Conservation (phyloP, 2,329 filamentous ascomycete genomes). For the Diaporthe citriasiana region DNA sequence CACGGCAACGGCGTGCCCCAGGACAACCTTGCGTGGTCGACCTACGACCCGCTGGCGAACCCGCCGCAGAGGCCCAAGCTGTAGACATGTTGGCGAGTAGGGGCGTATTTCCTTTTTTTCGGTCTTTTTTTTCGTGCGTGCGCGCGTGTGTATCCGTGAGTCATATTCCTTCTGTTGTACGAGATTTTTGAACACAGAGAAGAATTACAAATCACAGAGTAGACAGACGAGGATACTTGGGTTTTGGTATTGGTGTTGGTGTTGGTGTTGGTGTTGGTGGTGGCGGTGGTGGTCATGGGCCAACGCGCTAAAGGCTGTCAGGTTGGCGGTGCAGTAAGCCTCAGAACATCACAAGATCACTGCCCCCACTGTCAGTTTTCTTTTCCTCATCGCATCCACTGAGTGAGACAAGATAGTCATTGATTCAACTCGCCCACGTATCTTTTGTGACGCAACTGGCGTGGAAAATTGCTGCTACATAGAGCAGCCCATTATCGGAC, state of each 20-base stretch:
- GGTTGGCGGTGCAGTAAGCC: constrained; percentile 13
- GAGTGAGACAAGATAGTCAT: neutral
- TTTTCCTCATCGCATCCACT: neutral
- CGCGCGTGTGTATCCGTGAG: neutral
- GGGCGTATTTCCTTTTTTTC: neutral
- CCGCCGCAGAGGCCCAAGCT: constrained; percentile 69
- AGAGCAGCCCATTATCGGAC: too few species aligned
- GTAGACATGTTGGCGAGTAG: constrained; percentile 46
- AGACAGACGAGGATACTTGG: neutral
- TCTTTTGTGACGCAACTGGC: neutral
- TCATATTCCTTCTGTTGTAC: neutral
- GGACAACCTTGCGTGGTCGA: constrained; percentile 62
- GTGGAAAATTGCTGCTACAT: too few species aligned
- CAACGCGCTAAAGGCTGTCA: constrained; percentile 6
- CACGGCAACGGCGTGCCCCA: constrained; percentile 64
- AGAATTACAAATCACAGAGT: neutral
- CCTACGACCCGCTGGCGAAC: constrained; percentile 68
- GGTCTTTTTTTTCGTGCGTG: neutral
- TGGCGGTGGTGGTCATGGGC: neutral
- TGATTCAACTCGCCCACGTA: neutral
- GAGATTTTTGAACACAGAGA: neutral
- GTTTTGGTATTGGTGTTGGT: too few species aligned
- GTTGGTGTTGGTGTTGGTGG: neutral
- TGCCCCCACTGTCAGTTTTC: neutral
- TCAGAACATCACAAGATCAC: constrained; percentile 25